phyloP scores from a whole-genome alignment of 495 filamentous ascomycete species.

The Umbilicaria muhlenbergii region DNA sequence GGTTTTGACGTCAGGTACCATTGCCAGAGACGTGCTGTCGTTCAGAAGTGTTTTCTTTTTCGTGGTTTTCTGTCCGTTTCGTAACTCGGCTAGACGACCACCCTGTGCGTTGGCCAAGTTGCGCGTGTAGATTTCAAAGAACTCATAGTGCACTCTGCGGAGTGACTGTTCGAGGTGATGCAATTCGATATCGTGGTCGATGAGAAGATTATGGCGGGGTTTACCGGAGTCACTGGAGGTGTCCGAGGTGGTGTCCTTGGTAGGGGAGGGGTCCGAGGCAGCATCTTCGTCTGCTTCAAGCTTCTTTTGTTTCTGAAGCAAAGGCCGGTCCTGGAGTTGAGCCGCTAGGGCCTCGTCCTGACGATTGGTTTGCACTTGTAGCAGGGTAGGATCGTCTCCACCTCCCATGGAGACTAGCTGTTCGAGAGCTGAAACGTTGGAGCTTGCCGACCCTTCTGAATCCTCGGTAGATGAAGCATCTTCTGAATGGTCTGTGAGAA shows the following conservation, averaged over 20 bases:
- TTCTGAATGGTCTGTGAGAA: neutral
- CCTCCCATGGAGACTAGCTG: slow-evolving; percentile 65
- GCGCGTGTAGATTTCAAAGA: slow-evolving; percentile 67
- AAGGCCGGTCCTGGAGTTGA: slow-evolving; percentile 73
- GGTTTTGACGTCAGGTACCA: slow-evolving; percentile 71
- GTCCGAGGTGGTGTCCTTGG: slow-evolving; percentile 19
- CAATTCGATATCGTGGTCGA: slow-evolving; percentile 74
- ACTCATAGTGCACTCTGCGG: slow-evolving; percentile 54
- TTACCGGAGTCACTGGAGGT: slow-evolving; percentile 27
- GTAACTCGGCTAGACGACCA: slow-evolving; percentile 42
- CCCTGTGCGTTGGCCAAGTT: slow-evolving; percentile 32
- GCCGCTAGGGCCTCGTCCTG: slow-evolving; percentile 76
- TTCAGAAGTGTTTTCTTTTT: slow-evolving; percentile 27
- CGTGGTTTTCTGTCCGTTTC: slow-evolving; percentile 32
- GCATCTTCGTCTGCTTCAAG: slow-evolving; percentile 70
- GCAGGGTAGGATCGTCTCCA: slow-evolving; percentile 50
- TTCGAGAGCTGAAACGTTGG: slow-evolving; percentile 43
- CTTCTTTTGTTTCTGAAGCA: slow-evolving; percentile 75
- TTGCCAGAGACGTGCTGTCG: slow-evolving; percentile 37
- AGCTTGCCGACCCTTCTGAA: slow-evolving; percentile 1
- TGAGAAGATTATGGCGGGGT: slow-evolving; percentile 61
- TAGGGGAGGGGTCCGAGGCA: slow-evolving; percentile 28
- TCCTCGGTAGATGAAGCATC: neutral
- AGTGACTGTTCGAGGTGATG: slow-evolving; percentile 57
- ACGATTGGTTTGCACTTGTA: slow-evolving; percentile 61